Evolutionary conservation across 768 basidiomycete genomes (phyloP).

Genomic region (Rhizopogon salebrosus): DNA sequence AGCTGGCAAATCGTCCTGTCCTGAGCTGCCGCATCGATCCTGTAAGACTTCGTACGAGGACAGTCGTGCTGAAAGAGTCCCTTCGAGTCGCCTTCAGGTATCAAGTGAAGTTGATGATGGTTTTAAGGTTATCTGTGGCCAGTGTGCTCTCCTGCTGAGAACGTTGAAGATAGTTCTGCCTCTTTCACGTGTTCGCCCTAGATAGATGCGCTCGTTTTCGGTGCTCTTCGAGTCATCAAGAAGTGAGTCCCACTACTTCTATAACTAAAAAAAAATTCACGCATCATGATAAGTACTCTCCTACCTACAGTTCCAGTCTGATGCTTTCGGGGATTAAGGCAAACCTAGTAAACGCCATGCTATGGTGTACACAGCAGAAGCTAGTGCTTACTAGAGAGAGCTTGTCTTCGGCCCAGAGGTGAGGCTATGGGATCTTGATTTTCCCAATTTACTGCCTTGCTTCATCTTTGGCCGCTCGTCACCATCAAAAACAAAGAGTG

Average conservation of each 20-base stretch:
- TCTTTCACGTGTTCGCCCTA: background rate
- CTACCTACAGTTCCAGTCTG: no score
- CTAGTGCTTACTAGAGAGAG: no score
- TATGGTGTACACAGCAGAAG: conserved; percentile 18
- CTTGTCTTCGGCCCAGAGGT: conserved; percentile 13
- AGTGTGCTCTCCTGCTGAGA: no score
- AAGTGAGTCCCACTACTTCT: background rate
- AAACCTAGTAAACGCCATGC: conserved; percentile 15
- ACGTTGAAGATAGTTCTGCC: no score
- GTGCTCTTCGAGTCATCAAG: background rate
- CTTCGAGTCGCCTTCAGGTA: background rate
- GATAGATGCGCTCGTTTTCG: background rate
- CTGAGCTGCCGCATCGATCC: no score
- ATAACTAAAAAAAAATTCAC: no score
- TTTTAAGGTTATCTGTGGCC: background rate
- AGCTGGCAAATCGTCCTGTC: no score
- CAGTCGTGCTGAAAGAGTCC: no score
- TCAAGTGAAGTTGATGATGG: background rate
- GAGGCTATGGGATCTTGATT: conserved; percentile 16
- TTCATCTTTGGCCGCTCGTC: conserved; percentile 36
- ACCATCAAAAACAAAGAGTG: conserved; percentile 46
- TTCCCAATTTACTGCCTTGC: conserved; percentile 27
- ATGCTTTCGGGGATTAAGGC: no score
- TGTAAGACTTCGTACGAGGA: no score
- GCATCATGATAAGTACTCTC: no score